Base-by-base conservation (phyloP, 1,284 basidiomycete genomes). In the Melanopsichium pennsylvanicum region DNA sequence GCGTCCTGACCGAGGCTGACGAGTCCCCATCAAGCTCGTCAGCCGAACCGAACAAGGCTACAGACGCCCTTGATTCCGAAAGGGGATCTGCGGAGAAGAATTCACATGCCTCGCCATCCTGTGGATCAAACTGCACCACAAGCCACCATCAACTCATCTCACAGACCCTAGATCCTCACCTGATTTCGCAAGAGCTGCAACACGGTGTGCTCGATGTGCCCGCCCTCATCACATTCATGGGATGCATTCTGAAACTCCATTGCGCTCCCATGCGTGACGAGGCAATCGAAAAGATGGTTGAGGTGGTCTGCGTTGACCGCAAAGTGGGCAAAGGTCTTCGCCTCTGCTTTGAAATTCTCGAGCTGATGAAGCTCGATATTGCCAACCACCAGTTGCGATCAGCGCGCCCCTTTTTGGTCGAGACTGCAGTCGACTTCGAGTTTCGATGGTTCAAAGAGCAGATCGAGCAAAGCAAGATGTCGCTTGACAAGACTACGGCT, bases 311-410 rank as follows among this genome's bases (percentile, higher is more conserved):
- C 45, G 44, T 70, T 7, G 59, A 59, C 29, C 51, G 61, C 45
- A 66, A 75, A 72, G 88, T 91, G 22, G 87, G 92, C 49, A 85
- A 84, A 54, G 91, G 90, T 11, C 85, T 95, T 58, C 86, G 90
- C 56, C 86, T 89, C 84, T 93, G 91, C 83, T 88, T 96, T 80
- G 92, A 94, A 81, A 89, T 95, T 59, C 85, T 94, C 47, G 93
- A 96, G 83, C 85, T 93, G 70, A 95, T 96, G 93, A 94, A 94
- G 85, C 85, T 96, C 74, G 93, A 96, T 81, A 92, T 95, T 70
- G 92, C 93, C 33, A 96, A 96, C 80, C 93, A 95, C 82, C 93
- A 95, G 83, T 86, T 95, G 18, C 89, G 93, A 79, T 88, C 90
- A 25, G 85, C 93, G 15, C 88, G 92, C 50, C 90, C 91, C 15